These are phyloP conservation scores for Knoxdaviesia capensis DNA, from an alignment of 2,329 filamentous ascomycete genomes.

Conservation along the genomic window DNA sequence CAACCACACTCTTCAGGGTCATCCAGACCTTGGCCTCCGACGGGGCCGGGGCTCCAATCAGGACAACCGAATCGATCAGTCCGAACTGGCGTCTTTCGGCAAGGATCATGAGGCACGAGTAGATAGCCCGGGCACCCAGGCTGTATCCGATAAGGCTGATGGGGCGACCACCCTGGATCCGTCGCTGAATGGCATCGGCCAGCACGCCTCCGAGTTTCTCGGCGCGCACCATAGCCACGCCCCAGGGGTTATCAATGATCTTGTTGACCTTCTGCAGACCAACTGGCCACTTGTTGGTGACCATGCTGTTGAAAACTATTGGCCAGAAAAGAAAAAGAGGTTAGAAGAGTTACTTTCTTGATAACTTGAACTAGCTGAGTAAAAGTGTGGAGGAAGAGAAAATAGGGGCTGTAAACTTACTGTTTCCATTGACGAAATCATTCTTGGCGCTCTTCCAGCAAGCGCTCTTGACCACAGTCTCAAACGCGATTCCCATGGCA, in stretches of 20 bases:
- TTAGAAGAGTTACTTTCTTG: slow-evolving; percentile 6
- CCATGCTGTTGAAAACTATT: slow-evolving; percentile 11
- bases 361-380: neutral
- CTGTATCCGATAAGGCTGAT: slow-evolving; percentile 70
- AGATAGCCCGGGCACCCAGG: slow-evolving; percentile 66
- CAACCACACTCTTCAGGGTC: slow-evolving; percentile 56
- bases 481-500: slow-evolving; percentile 60
- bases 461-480: slow-evolving; percentile 54
- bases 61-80: slow-evolving; percentile 62
- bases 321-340: slow-evolving; percentile 22
- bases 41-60: slow-evolving; percentile 69
- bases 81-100: slow-evolving; percentile 72
- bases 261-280: slow-evolving; percentile 47
- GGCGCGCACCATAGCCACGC: slow-evolving; percentile 51
- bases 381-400: neutral
- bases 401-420: slow-evolving; percentile 15
- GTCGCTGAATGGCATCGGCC: slow-evolving; percentile 65
- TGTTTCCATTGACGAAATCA: slow-evolving; percentile 23
- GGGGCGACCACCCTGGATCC: slow-evolving; percentile 62
- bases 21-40: slow-evolving; percentile 56
- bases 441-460: slow-evolving; percentile 56
- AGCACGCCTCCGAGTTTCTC: slow-evolving; percentile 55
- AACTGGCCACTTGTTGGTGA: slow-evolving; percentile 32
- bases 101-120: slow-evolving; percentile 59
- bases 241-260: slow-evolving; percentile 68